Conservation (phyloP, 345 rosid genomes). For the Excoecaria cochinchinensis region DNA sequence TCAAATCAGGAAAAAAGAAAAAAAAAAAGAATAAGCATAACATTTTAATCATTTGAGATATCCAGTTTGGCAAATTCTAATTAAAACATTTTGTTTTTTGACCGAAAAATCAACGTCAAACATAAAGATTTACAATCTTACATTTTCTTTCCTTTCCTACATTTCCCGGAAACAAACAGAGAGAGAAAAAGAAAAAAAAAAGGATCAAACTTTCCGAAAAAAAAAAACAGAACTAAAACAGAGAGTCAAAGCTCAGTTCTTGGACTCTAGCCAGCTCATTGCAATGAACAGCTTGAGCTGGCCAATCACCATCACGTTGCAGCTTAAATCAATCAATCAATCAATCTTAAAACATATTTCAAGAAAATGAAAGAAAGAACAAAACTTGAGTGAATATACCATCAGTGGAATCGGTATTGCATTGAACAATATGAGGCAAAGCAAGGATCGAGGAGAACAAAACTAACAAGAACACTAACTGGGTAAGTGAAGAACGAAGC, state of each 20-base stretch:
- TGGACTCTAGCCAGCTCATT: slow-evolving; percentile 5
- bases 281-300: slow-evolving; percentile 8
- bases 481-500: slow-evolving; percentile 17
- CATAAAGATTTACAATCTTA: not conserved
- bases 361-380: not conserved
- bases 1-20: not conserved
- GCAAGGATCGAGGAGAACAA: slow-evolving; percentile 20
- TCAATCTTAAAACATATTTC: not conserved
- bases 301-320: slow-evolving; percentile 14
- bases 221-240: not conserved
- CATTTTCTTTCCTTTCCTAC: slow-evolving; percentile 3
- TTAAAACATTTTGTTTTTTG: slow-evolving; percentile 11
- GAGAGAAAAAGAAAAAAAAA: not conserved
- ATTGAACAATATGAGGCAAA: slow-evolving; percentile 27
- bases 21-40: not conserved
- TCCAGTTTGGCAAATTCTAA: not conserved
- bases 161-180: slow-evolving; percentile 35
- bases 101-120: slow-evolving; percentile 10
- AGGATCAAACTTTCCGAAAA: slow-evolving; percentile 20
- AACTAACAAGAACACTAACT: slow-evolving; percentile 9
- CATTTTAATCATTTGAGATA: slow-evolving; percentile 3
- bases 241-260: slow-evolving; percentile 8
- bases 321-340: not conserved
- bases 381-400: slow-evolving; percentile 21
- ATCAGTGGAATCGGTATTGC: slow-evolving; percentile 44